A percentile compares a stretch with the other conserved stretches of the same genome.
Conservation (phyloP, 352 stramenopile genomes). For the Phytophthora syringae region DNA sequence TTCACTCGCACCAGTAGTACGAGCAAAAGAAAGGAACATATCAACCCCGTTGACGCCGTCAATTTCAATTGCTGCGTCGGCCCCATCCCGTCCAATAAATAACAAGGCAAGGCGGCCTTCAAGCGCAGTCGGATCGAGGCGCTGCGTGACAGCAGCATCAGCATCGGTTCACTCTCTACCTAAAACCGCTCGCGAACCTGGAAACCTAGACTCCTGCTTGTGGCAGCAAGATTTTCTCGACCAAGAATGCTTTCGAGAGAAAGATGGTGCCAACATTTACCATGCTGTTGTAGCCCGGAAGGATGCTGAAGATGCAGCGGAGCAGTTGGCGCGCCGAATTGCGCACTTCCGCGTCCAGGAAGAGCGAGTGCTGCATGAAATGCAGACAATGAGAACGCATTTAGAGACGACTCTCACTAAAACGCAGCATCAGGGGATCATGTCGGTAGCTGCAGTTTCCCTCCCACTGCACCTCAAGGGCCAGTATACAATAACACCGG, state of each 20-base stretch:
- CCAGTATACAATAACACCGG: neutral
- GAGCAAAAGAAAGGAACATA: slow-evolving; percentile 2
- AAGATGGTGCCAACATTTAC: slow-evolving; percentile 43
- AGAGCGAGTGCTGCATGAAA: slow-evolving; percentile 58
- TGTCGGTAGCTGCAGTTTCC: neutral
- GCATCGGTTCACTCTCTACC: slow-evolving; percentile 1
- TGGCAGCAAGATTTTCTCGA: slow-evolving; percentile 2
- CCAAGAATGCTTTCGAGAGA: neutral
- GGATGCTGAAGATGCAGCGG: slow-evolving; percentile 53
- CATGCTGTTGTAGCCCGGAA: slow-evolving; percentile 56
- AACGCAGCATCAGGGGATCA: neutral
- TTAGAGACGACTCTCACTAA: slow-evolving; percentile 35
- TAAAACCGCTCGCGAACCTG: neutral
- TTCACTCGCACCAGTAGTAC: neutral
- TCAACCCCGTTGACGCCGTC: neutral
- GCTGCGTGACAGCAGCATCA: slow-evolving; percentile 4
- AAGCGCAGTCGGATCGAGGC: slow-evolving; percentile 25
- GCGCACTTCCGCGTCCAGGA: slow-evolving; percentile 61
- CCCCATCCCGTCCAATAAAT: slow-evolving; percentile 4
- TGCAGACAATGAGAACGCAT: slow-evolving; percentile 52
- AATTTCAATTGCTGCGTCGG: slow-evolving; percentile 16
- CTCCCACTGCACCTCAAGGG: slow-evolving; percentile 5
- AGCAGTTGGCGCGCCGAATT: slow-evolving; percentile 57
- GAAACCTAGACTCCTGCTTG: neutral
- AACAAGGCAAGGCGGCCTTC: slow-evolving; percentile 20